Base-by-base conservation (phyloP, 495 filamentous ascomycete genomes). In the Podospora conica region DNA sequence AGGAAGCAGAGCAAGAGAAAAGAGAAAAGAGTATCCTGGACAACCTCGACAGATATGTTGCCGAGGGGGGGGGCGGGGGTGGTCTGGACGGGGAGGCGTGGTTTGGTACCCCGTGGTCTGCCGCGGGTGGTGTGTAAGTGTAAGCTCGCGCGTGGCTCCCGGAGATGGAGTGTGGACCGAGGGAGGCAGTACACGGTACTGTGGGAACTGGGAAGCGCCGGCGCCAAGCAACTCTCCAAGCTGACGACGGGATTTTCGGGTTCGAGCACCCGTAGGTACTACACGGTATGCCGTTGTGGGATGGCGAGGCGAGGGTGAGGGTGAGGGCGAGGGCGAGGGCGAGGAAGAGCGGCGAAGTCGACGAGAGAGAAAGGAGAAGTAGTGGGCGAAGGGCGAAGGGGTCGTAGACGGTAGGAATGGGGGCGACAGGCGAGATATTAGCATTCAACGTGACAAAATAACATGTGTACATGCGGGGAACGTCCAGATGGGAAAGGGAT, bases 1-100 rank as follows among this genome's bases (percentile, higher is more conserved):
- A 53, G 60, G 27, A 61, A 69, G 60, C 64, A 61, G 40, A 54
- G 10, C 62, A 65, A 63, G 55, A 22, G 63, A 55, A 60, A 53
- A 62, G 28, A 60, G 33, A 29, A 48, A 63, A 64, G 29, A 65
- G 71, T 71, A 70, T 71, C 72, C 69, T 55, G 73, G 74, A 76
- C 69, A 65, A 66, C 58, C 63, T 24, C 57, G 48, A 57, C 60
- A 63, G 61, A 68, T 67, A 66, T 62, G 68, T 58, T 70, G 66
- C 68, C 64, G 65, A 23, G 40, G 54, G 67, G 54, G 60, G 21
- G 31, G 23, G 58, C 27, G 18, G 60, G 20, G 59, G 53, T 20
- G 59, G n/a, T 61, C 63, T 48, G 22, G 53, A 23, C 11, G 64
- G 61, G 66, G 61, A 53, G 55, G 53, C 58, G 55, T 63, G 67